These are phyloP conservation scores for Fusarium redolens DNA, from an alignment of 2,329 filamentous ascomycete species.

Conservation along the genomic window DNA sequence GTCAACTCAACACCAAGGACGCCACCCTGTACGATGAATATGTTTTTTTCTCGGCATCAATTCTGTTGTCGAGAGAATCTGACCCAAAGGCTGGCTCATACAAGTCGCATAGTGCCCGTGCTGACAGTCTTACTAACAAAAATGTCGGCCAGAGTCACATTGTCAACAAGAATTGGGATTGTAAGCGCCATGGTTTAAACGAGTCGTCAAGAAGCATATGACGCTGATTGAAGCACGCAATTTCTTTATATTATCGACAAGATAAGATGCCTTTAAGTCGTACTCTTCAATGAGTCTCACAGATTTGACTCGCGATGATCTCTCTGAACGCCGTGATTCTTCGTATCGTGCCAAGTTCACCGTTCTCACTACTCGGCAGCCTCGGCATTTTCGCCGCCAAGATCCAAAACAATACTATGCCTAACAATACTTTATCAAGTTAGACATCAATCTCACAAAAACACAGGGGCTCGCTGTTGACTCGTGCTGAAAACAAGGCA, in stretches of 20 bases:
- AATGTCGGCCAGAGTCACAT: too few species aligned
- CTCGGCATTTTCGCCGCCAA: background rate
- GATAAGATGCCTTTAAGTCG: background rate
- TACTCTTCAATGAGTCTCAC: fast-evolving
- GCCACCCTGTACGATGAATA: background rate
- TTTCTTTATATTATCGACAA: fast-evolving
- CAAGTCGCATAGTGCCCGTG: too few species aligned
- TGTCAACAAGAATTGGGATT: too few species aligned
- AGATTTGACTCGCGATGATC: background rate
- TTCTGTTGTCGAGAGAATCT: background rate
- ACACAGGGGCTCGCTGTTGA: slow-evolving; percentile 1
- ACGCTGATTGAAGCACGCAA: background rate
- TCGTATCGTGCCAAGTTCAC: background rate
- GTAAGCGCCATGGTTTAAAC: too few species aligned
- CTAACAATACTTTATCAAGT: background rate
- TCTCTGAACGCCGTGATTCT: background rate
- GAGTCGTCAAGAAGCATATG: too few species aligned
- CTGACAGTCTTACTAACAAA: too few species aligned
- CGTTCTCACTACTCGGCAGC: background rate
- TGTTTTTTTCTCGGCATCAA: background rate
- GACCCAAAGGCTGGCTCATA: background rate
- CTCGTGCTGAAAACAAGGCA: background rate
- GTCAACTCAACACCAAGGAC: background rate
- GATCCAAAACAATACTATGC: background rate
- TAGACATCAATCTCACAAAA: background rate